These are phyloP conservation scores for Phytophthora megakarya DNA, from an alignment of 352 stramenopile species.

Conservation along the genomic window DNA sequence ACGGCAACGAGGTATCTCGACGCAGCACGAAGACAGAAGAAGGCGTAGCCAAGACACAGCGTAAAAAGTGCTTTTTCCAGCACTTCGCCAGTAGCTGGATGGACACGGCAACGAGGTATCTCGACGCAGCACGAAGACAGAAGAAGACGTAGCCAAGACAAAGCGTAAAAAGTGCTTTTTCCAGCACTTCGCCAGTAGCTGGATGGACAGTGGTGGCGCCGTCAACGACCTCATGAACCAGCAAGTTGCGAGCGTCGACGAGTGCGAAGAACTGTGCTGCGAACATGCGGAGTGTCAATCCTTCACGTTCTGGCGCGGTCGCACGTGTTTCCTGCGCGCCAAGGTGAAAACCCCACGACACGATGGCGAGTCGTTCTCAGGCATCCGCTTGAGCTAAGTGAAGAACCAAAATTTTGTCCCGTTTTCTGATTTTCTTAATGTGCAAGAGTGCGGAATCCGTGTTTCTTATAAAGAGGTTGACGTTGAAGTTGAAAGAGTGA, in stretches of 20 bases:
- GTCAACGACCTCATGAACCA: slow-evolving; percentile 68
- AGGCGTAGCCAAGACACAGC: neutral
- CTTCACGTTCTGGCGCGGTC: slow-evolving; percentile 73
- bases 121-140: slow-evolving; percentile 1
- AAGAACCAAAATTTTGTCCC: slow-evolving; percentile 22
- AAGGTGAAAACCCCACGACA: slow-evolving; percentile 42
- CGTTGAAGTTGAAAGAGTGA: slow-evolving; percentile 45
- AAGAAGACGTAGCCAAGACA: slow-evolving; percentile 5
- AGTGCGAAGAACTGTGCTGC: slow-evolving; percentile 73
- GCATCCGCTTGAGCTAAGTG: slow-evolving; percentile 43
- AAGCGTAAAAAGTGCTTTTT: slow-evolving; percentile 65
- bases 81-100: slow-evolving; percentile 57
- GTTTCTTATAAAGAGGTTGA: too few species aligned
- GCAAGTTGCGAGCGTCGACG: slow-evolving; percentile 55
- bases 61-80: slow-evolving; percentile 70
- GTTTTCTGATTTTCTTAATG: slow-evolving; percentile 15
- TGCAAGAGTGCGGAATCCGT: slow-evolving; percentile 23
- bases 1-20: slow-evolving; percentile 13
- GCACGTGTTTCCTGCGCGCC: slow-evolving; percentile 73
- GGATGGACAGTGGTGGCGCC: slow-evolving; percentile 73
- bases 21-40: slow-evolving; percentile 8
- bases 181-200: slow-evolving; percentile 60
- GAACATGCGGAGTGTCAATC: slow-evolving; percentile 60
- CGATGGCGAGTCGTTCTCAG: slow-evolving; percentile 67
- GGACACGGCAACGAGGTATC: slow-evolving; percentile 16